These are phyloP conservation scores for Monosporozyma unispora DNA, from an alignment of 805 yeast species.

Conservation along the genomic window DNA sequence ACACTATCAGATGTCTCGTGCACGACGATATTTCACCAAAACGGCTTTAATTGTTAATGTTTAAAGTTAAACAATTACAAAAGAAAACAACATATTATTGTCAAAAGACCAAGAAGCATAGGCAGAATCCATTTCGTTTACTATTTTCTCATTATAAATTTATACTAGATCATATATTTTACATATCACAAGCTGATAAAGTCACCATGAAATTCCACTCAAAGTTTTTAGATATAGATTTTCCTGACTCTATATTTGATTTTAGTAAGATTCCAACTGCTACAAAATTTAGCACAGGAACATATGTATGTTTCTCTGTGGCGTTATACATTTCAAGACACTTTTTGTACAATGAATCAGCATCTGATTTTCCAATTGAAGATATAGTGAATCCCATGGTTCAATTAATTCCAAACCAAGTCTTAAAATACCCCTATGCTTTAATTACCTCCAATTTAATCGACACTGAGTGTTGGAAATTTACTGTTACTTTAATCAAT, in stretches of 20 bases:
- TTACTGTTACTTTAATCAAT: slow-evolving; percentile 39
- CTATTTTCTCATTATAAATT: no score
- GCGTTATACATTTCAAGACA: slow-evolving; percentile 36
- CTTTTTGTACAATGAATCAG: slow-evolving; percentile 5
- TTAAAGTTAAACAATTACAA: not conserved
- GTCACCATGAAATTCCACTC: slow-evolving; percentile 15
- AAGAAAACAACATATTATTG: not conserved
- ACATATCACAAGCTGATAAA: no score
- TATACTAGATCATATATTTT: no score
- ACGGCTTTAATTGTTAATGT: not conserved
- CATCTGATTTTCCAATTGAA: slow-evolving; percentile 1
- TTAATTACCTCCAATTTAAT: slow-evolving; percentile 54
- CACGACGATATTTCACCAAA: not conserved
- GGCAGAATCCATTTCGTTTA: no score
- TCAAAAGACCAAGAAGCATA: not conserved
- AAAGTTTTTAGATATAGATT: slow-evolving; percentile 14
- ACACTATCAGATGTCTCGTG: no score
- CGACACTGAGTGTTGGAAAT: slow-evolving; percentile 43
- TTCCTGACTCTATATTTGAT: slow-evolving; percentile 15
- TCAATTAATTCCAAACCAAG: slow-evolving; percentile 54
- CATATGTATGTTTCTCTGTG: slow-evolving; percentile 34
- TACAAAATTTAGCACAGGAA: slow-evolving; percentile 36
- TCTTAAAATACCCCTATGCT: slow-evolving; percentile 56
- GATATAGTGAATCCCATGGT: slow-evolving; percentile 39
- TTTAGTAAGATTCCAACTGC: slow-evolving; percentile 35